phyloP scores from a whole-genome alignment of 2,329 filamentous ascomycete species.

The Scopulariopsis brevicaulis region DNA sequence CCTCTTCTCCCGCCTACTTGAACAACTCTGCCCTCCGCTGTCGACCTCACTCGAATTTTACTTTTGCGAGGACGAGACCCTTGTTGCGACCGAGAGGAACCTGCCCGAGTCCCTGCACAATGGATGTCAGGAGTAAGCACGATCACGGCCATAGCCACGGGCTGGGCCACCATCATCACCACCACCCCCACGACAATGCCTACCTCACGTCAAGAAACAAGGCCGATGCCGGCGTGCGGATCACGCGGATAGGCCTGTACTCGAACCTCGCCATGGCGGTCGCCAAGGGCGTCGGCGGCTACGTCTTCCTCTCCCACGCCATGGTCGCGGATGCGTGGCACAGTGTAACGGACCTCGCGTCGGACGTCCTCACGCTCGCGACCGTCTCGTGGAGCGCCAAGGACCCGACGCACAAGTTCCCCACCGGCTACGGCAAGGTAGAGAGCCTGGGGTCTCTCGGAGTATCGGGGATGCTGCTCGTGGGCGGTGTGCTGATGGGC shows the following conservation, averaged over 20 bases:
- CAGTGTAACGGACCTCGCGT: constrained; percentile 88
- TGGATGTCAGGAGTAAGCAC: constrained; percentile 1
- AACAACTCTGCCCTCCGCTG: not conserved
- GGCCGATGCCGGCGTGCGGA: constrained; percentile 53
- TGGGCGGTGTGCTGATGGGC: constrained; percentile 87
- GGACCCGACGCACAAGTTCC: constrained; percentile 73
- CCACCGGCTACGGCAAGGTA: constrained; percentile 92
- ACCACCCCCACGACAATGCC: constrained; percentile 84
- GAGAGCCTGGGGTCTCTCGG: constrained; percentile 90
- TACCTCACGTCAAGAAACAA: constrained; percentile 85
- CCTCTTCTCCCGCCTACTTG: not conserved
- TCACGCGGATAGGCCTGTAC: constrained; percentile 48
- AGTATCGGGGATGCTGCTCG: constrained; percentile 81
- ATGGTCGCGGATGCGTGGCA: constrained; percentile 93
- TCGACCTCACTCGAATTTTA: not conserved
- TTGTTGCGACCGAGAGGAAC: not conserved
- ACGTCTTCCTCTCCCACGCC: constrained; percentile 87
- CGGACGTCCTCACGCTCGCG: constrained; percentile 84
- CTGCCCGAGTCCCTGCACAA: not conserved
- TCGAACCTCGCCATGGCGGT: constrained; percentile 93
- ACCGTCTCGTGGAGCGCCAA: constrained; percentile 91
- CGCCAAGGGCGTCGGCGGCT: constrained; percentile 84
- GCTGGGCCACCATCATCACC: constrained; percentile 50
- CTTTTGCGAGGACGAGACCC: not conserved
- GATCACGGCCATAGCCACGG: constrained; percentile 38